Evolutionary conservation across 371 early-diverging fungal species (phyloP), one percentile per base, ranked within the genome.

Genomic region (Paraphysoderma sedebokerense): DNA sequence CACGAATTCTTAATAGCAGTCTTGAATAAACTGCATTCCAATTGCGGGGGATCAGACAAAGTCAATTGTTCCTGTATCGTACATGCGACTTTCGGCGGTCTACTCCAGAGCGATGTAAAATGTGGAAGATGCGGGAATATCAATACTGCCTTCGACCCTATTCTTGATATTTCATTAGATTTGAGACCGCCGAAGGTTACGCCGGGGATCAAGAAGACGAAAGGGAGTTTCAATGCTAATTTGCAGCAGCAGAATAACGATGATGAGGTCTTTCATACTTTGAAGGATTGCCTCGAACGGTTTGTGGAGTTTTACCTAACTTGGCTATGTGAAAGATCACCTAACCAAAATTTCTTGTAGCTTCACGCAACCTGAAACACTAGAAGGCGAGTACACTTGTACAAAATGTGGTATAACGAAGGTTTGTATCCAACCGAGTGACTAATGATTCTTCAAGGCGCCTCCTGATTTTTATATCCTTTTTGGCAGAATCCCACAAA

Each of bases 1-100:
- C 97, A 96, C 59, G 97, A 96, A 49, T 92, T 87, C 50, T 87
- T 92, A 54, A 88, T 93, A 37, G 74, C 88, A 30, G 71, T 85
- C 1, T 55, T 92, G 47, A 85, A 92, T 50, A 70, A 79, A 44
- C 72, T 96, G 50, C 97, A 96, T 56, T 56, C 42, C 26, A 52
- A 46, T 1, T 20, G 47, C 45, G 15, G 46, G 47, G 22, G 60
- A 61, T 40, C 46, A 48, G 22, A 2, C 23, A 0, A 0, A 22
- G 34, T 11, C 38, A 19, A 70, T 15, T 95, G 96, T 61, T 51
- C 65, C 23, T 95, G 96, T 51, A 70, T 90, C 23, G 76, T 95
- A 20, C 96, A 96, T 61, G 74, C 76, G 47, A 84, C 87, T 0
- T 95, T 95, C 66, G 82, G 81, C 0, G 97, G 97, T 9, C 53